Base-by-base conservation (phyloP, 768 basidiomycete species). In the Kwoniella newhampshirensis region DNA sequence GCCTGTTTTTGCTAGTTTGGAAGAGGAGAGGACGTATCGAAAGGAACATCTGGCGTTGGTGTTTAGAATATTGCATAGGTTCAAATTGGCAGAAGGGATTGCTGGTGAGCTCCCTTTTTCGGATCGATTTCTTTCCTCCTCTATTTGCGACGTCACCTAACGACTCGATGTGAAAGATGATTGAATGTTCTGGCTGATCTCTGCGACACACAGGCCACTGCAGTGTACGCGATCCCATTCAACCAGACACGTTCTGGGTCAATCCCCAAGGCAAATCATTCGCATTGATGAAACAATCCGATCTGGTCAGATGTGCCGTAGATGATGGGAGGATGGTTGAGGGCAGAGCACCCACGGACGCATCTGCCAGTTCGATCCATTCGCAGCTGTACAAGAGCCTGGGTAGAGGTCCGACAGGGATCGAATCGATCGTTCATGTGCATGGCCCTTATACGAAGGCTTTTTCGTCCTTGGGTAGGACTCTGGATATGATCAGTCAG, bases 381-480 rank as follows among this genome's bases (percentile, higher is more conserved):
- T 51, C 63, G 1, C 67, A 61, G n/a, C 44, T 68, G 20, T 68
- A 64, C 56, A 59, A 59, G 27, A 40, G 53, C 3, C 45, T 55
- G n/a, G 63, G 63, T 2, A 30, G 67, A 23, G 65, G 65, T 2
- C 50, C 63, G 21, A 54, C 49, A 30, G 67, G 63, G 2, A 54
- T 62, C 23, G 67, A 68, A 46, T 56, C 67, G 7, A 46, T 68
- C 25, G 63, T 64, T 5, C 67, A 68, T 49, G 67, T 68, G 1
- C 67, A 68, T 57, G 67, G 67, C 9, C 63, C 67, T 23, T 42
- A 68, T 47, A 60, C 57, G n/a, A 68, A 68, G 42, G 66, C 66
- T 4, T 67, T 67, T 32, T 63, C 62, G 4, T 59, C 62, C 1
- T 43, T 67, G 20, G 66, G 66, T 1, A 28, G 66, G 13, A 59